Evolutionary conservation across 495 filamentous ascomycete species (phyloP).

Genomic region (Cercophora scortea): DNA sequence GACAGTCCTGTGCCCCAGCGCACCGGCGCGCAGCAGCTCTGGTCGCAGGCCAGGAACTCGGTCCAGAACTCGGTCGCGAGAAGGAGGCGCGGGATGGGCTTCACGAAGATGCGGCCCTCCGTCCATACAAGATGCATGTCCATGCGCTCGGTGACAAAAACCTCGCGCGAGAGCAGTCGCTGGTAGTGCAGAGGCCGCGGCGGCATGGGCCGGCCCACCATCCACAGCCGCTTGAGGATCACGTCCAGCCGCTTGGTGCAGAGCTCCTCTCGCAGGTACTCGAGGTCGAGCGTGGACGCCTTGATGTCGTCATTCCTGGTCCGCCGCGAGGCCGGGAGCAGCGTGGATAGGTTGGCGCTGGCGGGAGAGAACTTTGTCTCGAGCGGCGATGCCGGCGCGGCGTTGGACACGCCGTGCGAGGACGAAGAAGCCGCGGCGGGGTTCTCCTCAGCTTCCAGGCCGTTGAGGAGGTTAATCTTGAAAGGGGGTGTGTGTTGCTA

Average conservation of each 20-base stretch:
- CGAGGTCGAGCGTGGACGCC: neutral
- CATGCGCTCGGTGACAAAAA: slow-evolving; percentile 10
- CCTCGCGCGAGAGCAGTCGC: slow-evolving; percentile 14
- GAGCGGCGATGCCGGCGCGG: too few species aligned
- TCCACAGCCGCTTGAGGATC: slow-evolving; percentile 36
- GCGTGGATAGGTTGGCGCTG: neutral
- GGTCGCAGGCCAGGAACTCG: neutral
- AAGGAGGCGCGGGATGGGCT: slow-evolving; percentile 38
- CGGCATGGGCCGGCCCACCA: slow-evolving; percentile 38
- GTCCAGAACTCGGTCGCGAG: slow-evolving; percentile 33
- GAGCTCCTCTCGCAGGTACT: slow-evolving; percentile 14
- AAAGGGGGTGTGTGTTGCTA: too few species aligned
- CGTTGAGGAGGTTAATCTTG: too few species aligned
- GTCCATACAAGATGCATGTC: slow-evolving; percentile 15
- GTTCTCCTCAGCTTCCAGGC: too few species aligned
- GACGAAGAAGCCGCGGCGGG: too few species aligned
- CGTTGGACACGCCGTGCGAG: too few species aligned
- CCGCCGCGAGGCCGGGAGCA: neutral
- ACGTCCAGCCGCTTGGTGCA: slow-evolving; percentile 25
- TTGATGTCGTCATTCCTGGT: neutral
- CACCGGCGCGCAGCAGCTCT: too few species aligned
- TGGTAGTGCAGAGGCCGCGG: slow-evolving; percentile 44
- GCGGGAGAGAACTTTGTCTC: too few species aligned
- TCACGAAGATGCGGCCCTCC: slow-evolving; percentile 27
- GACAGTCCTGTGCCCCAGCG: too few species aligned